Percentiles rank a stretch among this genome's conserved stretches.
Evolutionary conservation across 1,284 basidiomycete species (phyloP).

Genomic region (Malassezia sympodialis): DNA sequence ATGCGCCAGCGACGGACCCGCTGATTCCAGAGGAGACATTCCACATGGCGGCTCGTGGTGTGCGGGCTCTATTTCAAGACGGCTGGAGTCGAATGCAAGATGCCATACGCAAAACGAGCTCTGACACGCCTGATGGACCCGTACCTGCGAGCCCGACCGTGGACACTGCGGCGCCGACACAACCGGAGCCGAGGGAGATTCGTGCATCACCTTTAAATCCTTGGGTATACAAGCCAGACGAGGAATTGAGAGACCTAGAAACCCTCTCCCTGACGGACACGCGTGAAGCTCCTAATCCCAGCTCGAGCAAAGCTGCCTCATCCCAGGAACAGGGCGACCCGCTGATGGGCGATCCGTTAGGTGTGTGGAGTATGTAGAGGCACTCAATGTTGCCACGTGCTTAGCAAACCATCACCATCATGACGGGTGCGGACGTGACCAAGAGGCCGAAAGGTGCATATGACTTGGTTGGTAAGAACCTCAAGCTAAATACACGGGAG

Average conservation of each 20-base stretch:
- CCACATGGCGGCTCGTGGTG: conserved; percentile 6
- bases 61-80: conserved; percentile 11
- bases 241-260: background rate
- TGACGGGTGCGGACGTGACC: background rate
- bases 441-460: conserved; percentile 19
- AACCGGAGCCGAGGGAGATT: no score
- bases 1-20: background rate
- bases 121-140: background rate
- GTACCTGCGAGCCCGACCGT: background rate
- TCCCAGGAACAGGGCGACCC: background rate
- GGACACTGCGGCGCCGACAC: background rate
- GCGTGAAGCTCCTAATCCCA: background rate
- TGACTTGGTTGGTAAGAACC: conserved; percentile 48
- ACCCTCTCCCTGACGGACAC: background rate
- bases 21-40: conserved; percentile 9
- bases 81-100: conserved; percentile 15
- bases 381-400: background rate
- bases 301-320: background rate
- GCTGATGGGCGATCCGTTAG: background rate
- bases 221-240: background rate
- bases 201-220: background rate
- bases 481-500: conserved; percentile 70
- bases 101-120: background rate
- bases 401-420: background rate
- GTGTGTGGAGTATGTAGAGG: conserved; percentile 1